Base-by-base conservation (phyloP, 2,329 filamentous ascomycete species). In the Paramyrothecium sp. region DNA sequence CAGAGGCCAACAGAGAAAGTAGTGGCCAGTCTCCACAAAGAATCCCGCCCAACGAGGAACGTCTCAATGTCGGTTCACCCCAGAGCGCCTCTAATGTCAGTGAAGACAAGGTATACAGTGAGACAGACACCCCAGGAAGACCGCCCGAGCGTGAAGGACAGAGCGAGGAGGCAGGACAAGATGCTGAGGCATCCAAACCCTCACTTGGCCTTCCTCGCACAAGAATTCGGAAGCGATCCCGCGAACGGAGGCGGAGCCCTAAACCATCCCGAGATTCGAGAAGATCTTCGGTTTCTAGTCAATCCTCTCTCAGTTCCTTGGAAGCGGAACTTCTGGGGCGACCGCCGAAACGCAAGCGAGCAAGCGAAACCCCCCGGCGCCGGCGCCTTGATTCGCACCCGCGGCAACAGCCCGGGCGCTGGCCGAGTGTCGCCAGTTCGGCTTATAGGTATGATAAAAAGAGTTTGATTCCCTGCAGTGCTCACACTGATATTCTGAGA, bases 281-380 rank as follows among this genome's bases (percentile, higher is more conserved):
- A 26, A 63, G 63, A 41, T 72, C 71, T 26, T 70, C 68, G 4
- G 61, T 68, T 17, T 70, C 70, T 19, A 67, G 61, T 52, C 66
- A 67, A 34, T 73, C 71, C 2, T 75, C 73, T 11, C 60, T 76
- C 47, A 72, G 73, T 56, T 75, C 71, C 7, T 59, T 76, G 11
- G 73, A 76, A 58, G 73, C 73, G 2, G 73, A 75, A 54, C 68
- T 76, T 2, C 61, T 76, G 1, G 73, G 73, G 34, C 65, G 69
- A 12, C 64, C 73, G 13, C 58, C 60, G 7, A 75, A 71, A 58
- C 63, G 66, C 17, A 71, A 67, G 56, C 67, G 66, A 13, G 61
- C 66, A 0, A 65, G 68, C 20, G 67, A 67, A 34, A 56, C 60
- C 5, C 58, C 56, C 20, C 56, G 59, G 46, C 68, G 64, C 7